These are phyloP conservation scores for Cornus controversa DNA, from an alignment of 148 eudicot genomes.

Conservation along the genomic window DNA sequence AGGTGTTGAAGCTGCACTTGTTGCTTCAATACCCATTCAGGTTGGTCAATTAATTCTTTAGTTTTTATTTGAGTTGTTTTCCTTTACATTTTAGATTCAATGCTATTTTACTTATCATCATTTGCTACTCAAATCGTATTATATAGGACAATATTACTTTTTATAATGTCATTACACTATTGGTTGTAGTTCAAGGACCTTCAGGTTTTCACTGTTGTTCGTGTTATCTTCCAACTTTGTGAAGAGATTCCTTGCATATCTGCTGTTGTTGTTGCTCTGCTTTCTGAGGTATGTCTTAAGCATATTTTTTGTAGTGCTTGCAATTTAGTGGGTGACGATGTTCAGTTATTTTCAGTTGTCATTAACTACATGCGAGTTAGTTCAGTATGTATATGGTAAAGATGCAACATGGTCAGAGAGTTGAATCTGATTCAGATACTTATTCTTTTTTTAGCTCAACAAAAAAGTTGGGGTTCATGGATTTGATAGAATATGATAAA, in stretches of 20 bases:
- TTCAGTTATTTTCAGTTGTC: neutral
- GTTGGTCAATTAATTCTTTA: conserved; percentile 30
- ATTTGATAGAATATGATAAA: neutral
- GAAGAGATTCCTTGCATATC: conserved; percentile 98
- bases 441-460: neutral
- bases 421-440: neutral
- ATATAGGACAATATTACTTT: conserved; percentile 3
- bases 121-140: neutral
- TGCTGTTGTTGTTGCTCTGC: conserved; percentile 95
- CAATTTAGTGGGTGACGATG: neutral
- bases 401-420: neutral
- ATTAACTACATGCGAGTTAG: neutral
- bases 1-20: conserved; percentile 79
- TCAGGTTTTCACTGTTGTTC: conserved; percentile 89
- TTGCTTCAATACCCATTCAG: conserved; percentile 97
- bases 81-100: neutral
- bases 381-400: neutral
- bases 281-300: conserved; percentile 64
- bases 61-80: neutral
- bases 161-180: conserved; percentile 13
- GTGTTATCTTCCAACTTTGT: conserved; percentile 89
- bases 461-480: neutral
- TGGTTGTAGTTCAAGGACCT: conserved; percentile 84
- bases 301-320: neutral
- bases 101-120: neutral